Conservation (phyloP, 75 land plant species). For the Cupressus sempervirens region DNA sequence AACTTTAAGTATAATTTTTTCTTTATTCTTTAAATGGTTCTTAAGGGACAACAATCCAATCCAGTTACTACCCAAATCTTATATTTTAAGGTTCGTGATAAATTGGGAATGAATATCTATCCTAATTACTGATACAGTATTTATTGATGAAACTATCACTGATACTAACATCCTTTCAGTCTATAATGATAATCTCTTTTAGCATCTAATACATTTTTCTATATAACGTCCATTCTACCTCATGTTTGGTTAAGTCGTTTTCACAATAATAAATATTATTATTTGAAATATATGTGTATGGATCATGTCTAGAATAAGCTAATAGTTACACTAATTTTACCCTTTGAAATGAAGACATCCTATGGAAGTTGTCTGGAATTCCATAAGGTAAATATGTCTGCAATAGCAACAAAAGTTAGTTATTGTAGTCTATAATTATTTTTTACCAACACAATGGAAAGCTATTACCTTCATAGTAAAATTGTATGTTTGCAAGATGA, state of each 20-base stretch:
- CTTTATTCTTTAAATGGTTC: too few species aligned
- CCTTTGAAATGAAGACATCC: conserved; percentile 79
- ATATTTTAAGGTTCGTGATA: too few species aligned
- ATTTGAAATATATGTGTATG: conserved; percentile 1
- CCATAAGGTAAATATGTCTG: conserved; percentile 97
- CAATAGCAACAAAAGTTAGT: conserved; percentile 4
- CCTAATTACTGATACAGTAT: too few species aligned
- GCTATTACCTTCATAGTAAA: background rate
- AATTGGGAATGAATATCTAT: too few species aligned
- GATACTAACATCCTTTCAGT: too few species aligned
- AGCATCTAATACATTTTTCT: background rate
- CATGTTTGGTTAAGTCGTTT: background rate
- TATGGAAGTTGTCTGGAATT: conserved; percentile 52
- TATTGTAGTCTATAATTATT: background rate
- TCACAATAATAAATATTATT: background rate
- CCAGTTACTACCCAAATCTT: too few species aligned
- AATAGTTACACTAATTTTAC: conserved; percentile 25
- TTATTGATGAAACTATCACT: too few species aligned
- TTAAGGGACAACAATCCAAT: too few species aligned
- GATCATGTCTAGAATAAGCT: background rate
- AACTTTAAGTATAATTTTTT: too few species aligned
- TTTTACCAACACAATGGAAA: background rate
- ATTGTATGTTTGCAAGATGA: background rate
- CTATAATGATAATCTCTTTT: background rate
- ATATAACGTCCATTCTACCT: background rate